phyloP scores from a whole-genome alignment of 2,329 filamentous ascomycete genomes.

The Paecilomyces sp. region DNA sequence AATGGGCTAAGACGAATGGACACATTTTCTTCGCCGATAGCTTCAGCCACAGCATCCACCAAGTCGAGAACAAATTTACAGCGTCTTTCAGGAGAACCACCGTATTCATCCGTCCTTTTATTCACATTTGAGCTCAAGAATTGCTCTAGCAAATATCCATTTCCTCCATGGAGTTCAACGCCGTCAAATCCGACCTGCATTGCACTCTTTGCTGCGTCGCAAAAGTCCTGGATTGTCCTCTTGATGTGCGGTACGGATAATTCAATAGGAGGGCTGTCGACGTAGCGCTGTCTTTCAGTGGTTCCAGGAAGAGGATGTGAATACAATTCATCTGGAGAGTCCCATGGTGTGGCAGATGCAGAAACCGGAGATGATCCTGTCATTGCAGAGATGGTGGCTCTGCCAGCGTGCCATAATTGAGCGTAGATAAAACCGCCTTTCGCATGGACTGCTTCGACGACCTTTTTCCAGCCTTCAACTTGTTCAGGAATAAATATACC shows the following conservation, averaged over 20 bases:
- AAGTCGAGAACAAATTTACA: slow-evolving; percentile 51
- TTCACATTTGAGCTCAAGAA: slow-evolving; percentile 47
- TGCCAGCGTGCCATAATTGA: slow-evolving; percentile 40
- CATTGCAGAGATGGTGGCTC: slow-evolving; percentile 37
- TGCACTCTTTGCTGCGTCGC: slow-evolving; percentile 40
- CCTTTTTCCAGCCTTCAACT: slow-evolving; percentile 43
- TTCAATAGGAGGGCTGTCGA: slow-evolving; percentile 38
- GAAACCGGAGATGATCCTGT: slow-evolving; percentile 31
- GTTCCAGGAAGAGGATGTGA: slow-evolving; percentile 31
- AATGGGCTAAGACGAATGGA: slow-evolving; percentile 43
- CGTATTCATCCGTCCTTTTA: slow-evolving; percentile 44
- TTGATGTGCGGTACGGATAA: slow-evolving; percentile 41
- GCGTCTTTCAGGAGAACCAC: slow-evolving; percentile 46
- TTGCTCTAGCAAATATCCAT: slow-evolving; percentile 48
- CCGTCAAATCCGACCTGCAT: slow-evolving; percentile 51
- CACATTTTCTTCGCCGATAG: slow-evolving; percentile 40
- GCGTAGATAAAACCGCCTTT: slow-evolving; percentile 43
- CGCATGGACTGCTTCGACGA: slow-evolving; percentile 45
- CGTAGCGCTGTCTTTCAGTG: slow-evolving; percentile 29
- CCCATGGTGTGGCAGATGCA: slow-evolving; percentile 40
- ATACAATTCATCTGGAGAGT: slow-evolving; percentile 37
- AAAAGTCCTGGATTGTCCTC: slow-evolving; percentile 38
- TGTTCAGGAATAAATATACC: slow-evolving; percentile 33
- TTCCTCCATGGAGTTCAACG: slow-evolving; percentile 44
- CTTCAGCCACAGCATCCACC: slow-evolving; percentile 38